Evolutionary conservation across 768 basidiomycete genomes (phyloP), one percentile per base, ranked within the genome.

Genomic region (Kwoniella sp.): DNA sequence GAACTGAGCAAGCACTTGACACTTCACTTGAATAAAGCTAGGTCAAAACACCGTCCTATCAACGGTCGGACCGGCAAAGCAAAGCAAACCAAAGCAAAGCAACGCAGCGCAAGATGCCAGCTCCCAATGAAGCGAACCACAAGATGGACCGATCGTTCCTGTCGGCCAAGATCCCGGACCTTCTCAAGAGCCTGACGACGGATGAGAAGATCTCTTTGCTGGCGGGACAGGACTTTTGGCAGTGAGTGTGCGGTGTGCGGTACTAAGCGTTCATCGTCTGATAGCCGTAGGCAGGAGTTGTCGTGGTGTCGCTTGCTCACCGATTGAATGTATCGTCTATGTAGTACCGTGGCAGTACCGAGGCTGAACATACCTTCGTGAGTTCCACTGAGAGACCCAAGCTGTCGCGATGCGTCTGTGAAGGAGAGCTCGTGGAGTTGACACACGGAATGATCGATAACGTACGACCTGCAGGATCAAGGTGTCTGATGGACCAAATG

Each of bases 401-500:
- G 26, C 15, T n/a, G n/a, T n/a, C n/a, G n/a, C n/a, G n/a, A n/a
- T n/a, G n/a, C n/a, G n/a, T n/a, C n/a, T n/a, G n/a, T n/a, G n/a
- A n/a, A n/a, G n/a, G n/a, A n/a, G n/a, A n/a, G n/a, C n/a, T n/a
- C n/a, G n/a, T n/a, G n/a, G n/a, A n/a, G n/a, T n/a, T n/a, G n/a
- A n/a, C n/a, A n/a, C n/a, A n/a, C n/a, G n/a, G n/a, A n/a, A n/a
- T n/a, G n/a, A n/a, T n/a, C n/a, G n/a, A n/a, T n/a, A n/a, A n/a
- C n/a, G n/a, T n/a, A n/a, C n/a, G n/a, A n/a, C n/a, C n/a, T n/a
- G 5, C 26, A 69, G 63, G 9, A 52, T 67, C 41, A 61, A 88
- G 26, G 88, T 90, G 85, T 87, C 87, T 73, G 87, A 89, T 80
- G 88, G 87, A 8, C 88, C 88, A 28, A 88, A 88, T 85, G 89